These are phyloP conservation scores for Amanita subjunquillea DNA, from an alignment of 768 basidiomycete species.

Conservation along the genomic window DNA sequence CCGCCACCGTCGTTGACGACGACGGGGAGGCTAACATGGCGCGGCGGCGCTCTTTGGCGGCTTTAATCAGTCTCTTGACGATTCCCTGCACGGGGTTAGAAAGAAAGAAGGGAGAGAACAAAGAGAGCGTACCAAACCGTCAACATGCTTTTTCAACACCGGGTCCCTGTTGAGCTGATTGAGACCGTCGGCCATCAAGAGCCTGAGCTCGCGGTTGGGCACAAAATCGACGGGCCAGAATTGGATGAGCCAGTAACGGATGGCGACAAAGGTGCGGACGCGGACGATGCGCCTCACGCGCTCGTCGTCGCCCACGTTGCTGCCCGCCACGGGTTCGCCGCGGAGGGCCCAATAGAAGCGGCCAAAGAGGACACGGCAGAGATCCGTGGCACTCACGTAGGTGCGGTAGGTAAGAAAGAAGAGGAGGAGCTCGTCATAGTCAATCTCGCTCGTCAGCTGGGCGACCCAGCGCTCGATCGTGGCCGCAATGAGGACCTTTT, in stretches of 20 bases:
- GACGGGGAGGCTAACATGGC: constrained; percentile 10
- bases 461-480: constrained; percentile 93
- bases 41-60: constrained; percentile 73
- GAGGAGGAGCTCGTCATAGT: constrained; percentile 79
- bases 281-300: constrained; percentile 68
- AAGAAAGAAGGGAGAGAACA: not conserved
- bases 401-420: constrained; percentile 91
- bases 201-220: constrained; percentile 66
- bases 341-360: constrained; percentile 86
- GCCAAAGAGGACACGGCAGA: constrained; percentile 74
- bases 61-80: constrained; percentile 73
- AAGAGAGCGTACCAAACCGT: constrained; percentile 53
- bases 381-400: constrained; percentile 69
- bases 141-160: constrained; percentile 51
- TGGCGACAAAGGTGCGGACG: constrained; percentile 82
- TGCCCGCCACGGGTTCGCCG: not conserved
- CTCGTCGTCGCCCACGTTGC: constrained; percentile 46
- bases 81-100: constrained; percentile 34
- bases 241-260: constrained; percentile 84
- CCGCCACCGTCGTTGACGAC: too few species aligned
- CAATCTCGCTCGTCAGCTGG: constrained; percentile 77
- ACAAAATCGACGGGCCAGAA: constrained; percentile 88
- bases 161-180: constrained; percentile 70
- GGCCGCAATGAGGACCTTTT: constrained; percentile 68
- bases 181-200: constrained; percentile 68